These are phyloP conservation scores for Chamaenerion angustifolium DNA, from an alignment of 345 rosid genomes.

Conservation along the genomic window DNA sequence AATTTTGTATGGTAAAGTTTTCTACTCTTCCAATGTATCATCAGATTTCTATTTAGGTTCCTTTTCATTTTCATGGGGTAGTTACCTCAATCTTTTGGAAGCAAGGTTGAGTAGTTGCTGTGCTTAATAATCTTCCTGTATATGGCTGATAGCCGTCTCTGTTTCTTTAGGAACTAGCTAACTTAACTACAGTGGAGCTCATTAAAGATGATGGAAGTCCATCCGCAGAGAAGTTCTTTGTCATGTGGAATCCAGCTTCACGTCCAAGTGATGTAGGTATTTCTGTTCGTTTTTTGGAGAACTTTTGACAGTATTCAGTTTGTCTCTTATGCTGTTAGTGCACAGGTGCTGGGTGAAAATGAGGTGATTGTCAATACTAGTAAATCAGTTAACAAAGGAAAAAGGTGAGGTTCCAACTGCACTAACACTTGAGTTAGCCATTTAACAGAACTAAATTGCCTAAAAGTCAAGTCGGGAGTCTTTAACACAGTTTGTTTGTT, in stretches of 20 bases:
- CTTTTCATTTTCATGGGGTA: not conserved
- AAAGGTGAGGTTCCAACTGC: conserved; percentile 7
- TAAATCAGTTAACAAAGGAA: conserved; percentile 17
- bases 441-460: too few relatives aligned
- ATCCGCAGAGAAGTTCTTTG: conserved; percentile 65
- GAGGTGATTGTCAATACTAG: conserved; percentile 12
- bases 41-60: too few relatives aligned
- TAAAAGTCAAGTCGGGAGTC: too few relatives aligned
- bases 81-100: not conserved
- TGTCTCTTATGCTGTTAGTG: conserved; percentile 14
- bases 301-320: not conserved
- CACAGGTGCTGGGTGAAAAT: conserved; percentile 32
- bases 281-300: conserved; percentile 4
- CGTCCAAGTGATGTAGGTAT: conserved; percentile 25
- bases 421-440: too few relatives aligned
- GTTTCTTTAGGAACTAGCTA: conserved; percentile 77
- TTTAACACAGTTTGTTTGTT: too few relatives aligned
- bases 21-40: not conserved
- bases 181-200: conserved; percentile 61
- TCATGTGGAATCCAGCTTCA: conserved; percentile 62
- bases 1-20: conserved; percentile 79
- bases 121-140: not conserved
- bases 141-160: not conserved
- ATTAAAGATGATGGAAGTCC: conserved; percentile 86
- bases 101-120: too few relatives aligned